Conservation (phyloP, 805 yeast species). For the Candida piceae region DNA sequence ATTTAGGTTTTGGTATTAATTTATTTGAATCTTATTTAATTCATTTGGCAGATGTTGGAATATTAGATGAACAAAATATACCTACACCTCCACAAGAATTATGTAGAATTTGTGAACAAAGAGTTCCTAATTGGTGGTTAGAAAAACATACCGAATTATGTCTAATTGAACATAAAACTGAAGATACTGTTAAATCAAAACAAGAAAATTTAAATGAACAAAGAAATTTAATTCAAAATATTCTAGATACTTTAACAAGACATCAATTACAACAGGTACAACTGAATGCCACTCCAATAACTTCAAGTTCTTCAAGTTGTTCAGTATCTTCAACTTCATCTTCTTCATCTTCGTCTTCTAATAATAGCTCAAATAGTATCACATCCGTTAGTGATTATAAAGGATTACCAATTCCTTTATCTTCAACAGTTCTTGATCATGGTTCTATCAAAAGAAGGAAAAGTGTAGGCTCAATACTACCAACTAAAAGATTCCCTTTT, state of each 20-base stretch:
- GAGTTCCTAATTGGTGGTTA: conserved; percentile 94
- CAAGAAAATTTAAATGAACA: conserved; percentile 81
- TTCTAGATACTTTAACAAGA: conserved; percentile 36
- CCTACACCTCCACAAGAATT: conserved; percentile 80
- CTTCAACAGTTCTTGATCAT: conserved; percentile 17
- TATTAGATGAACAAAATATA: conserved; percentile 55
- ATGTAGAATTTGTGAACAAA: conserved; percentile 88
- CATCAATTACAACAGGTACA: conserved; percentile 13
- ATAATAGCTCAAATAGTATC: conserved; percentile 12
- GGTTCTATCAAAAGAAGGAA: conserved; percentile 28
- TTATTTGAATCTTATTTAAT: conserved; percentile 72
- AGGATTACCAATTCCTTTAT: conserved; percentile 42
- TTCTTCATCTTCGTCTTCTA: conserved; percentile 11
- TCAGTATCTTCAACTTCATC: conserved; percentile 17
- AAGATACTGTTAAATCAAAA: conserved; percentile 64
- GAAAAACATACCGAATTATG: conserved; percentile 89
- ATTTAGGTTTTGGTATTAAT: conserved; percentile 85
- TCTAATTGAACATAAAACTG: conserved; percentile 75
- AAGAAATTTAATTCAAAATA: conserved; percentile 40
- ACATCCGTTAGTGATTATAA: conserved; percentile 45
- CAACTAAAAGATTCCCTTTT: conserved; percentile 50
- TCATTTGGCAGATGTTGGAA: conserved; percentile 56
- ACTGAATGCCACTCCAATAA: conserved; percentile 14
- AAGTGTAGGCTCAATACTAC: conserved; percentile 38
- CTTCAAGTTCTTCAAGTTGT: conserved; percentile 25